Evolutionary conservation across 2,329 filamentous ascomycete genomes (phyloP).

Genomic region (Blastomyces percursus): DNA sequence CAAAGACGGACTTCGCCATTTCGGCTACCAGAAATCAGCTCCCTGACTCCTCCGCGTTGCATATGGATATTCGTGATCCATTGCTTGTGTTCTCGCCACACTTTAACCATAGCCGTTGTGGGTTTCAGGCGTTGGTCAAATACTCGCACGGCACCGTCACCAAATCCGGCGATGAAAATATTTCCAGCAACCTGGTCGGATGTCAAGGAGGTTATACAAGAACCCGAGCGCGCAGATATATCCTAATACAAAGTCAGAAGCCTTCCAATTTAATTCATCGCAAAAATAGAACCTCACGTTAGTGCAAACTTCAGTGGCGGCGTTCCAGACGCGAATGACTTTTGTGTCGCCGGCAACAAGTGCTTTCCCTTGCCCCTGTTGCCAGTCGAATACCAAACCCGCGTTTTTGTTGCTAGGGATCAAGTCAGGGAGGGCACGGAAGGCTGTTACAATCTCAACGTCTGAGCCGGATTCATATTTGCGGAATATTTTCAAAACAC

Average conservation of each 20-base stretch:
- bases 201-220: slow-evolving; percentile 89
- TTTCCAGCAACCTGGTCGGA: slow-evolving; percentile 97
- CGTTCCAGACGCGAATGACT: slow-evolving; percentile 93
- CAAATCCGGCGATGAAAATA: slow-evolving; percentile 91
- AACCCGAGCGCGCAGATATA: slow-evolving; percentile 86
- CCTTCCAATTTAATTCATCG: background rate
- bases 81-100: slow-evolving; percentile 91
- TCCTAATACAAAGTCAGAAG: slow-evolving; percentile 41
- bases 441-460: slow-evolving; percentile 78
- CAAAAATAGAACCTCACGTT: slow-evolving; percentile 40
- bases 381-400: slow-evolving; percentile 96
- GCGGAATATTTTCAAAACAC: slow-evolving; percentile 84
- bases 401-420: slow-evolving; percentile 90
- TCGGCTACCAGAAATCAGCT: slow-evolving; percentile 78
- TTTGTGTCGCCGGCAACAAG: slow-evolving; percentile 95
- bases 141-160: slow-evolving; percentile 84
- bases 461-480: slow-evolving; percentile 71
- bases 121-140: slow-evolving; percentile 81
- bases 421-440: slow-evolving; percentile 85
- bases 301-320: slow-evolving; percentile 81
- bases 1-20: slow-evolving; percentile 92
- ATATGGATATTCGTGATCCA: slow-evolving; percentile 97
- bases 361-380: slow-evolving; percentile 89
- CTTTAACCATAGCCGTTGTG: slow-evolving; percentile 84
- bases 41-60: slow-evolving; percentile 86